These are phyloP conservation scores for Fusarium citri DNA, from an alignment of 2,329 filamentous ascomycete species.

Conservation along the genomic window DNA sequence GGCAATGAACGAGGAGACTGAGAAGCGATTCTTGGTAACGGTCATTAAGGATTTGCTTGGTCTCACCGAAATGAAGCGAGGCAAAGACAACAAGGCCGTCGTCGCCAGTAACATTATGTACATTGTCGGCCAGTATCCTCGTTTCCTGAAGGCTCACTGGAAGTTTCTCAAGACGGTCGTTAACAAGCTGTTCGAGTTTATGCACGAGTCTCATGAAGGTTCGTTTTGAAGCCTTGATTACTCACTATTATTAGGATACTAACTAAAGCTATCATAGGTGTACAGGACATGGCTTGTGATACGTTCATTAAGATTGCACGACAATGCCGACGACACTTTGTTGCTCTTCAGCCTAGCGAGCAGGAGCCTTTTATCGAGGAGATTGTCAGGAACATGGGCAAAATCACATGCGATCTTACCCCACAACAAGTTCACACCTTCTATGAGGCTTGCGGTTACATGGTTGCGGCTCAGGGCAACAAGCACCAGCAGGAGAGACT, in stretches of 20 bases:
- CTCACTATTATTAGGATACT: slow-evolving; percentile 29
- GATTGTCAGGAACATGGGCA: slow-evolving; percentile 94
- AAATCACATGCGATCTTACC: slow-evolving; percentile 94
- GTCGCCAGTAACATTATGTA: slow-evolving; percentile 99
- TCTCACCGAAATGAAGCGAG: slow-evolving; percentile 98
- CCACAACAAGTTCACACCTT: slow-evolving; percentile 99
- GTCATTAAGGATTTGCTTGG: slow-evolving; percentile 98
- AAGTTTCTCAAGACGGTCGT: slow-evolving; percentile 99
- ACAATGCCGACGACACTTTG: slow-evolving; percentile 97
- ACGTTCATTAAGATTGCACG: slow-evolving; percentile 99
- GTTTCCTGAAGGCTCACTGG: slow-evolving; percentile 99
- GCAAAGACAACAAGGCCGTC: slow-evolving; percentile 99
- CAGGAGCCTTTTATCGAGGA: slow-evolving; percentile 97
- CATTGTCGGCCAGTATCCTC: slow-evolving; percentile 98
- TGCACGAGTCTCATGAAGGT: slow-evolving; percentile 99
- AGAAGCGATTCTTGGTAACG: slow-evolving; percentile 97
- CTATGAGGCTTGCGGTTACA: slow-evolving; percentile 98
- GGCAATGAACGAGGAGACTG: slow-evolving; percentile 99
- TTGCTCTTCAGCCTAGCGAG: slow-evolving; percentile 94
- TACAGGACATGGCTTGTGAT: slow-evolving; percentile 99
- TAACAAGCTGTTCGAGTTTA: slow-evolving; percentile 99
- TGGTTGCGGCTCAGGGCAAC: slow-evolving; percentile 98
- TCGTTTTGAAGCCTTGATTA: slow-evolving; percentile 45
- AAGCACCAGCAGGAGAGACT: slow-evolving; percentile 93
- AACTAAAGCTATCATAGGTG: slow-evolving; percentile 64